Evolutionary conservation across 495 filamentous ascomycete species (phyloP), one percentile per base, ranked within the genome.

Genomic region (Penicillium macrosclerotiorum): DNA sequence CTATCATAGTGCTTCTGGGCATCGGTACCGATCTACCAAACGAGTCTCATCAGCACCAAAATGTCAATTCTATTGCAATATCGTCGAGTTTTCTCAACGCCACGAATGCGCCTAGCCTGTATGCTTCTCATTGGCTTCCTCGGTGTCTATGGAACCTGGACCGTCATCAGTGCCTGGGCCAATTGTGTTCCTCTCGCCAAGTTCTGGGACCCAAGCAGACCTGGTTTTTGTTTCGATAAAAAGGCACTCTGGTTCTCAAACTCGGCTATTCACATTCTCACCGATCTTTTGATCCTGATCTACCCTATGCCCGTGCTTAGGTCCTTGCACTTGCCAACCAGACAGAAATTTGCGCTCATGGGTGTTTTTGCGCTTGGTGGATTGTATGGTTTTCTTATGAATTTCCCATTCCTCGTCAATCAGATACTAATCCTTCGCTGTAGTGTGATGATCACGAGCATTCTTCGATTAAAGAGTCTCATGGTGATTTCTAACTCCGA

Each of bases 381-480:
- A 53, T 75, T 72, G 75, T 75, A 57, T 49, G 69, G 62, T 37
- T 14, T 16, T 35, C n/a, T 9, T 37, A 19, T 9, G 56, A 51
- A 45, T 11, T 63, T 13, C 30, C 18, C 16, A 9, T 16, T 32
- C 40, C n/a, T n/a, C 1, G 20, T 17, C 3, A 37, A 27, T 38
- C 33, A 49, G 46, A 34, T 43, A 25, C 52, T 61, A 43, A 50
- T 34, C 12, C 22, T n/a, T 29, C 16, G 4, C 22, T 50, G 63
- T 31, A 74, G 77, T 46, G 77, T 75, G 1, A 63, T 76, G 42
- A 68, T 78, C 19, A 79, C 78, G 31, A 81, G 73, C 30, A 68
- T 79, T 23, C 71, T 81, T 19, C 76, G 77, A 18, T 58, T 81
- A 20, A 57, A 73, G 27, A 75, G 71, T 45, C 72, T 81, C 26